Percentiles rank a stretch among this genome's conserved stretches.
Conservation (phyloP, 306 rosid genomes). For the Citrullus amarus region DNA sequence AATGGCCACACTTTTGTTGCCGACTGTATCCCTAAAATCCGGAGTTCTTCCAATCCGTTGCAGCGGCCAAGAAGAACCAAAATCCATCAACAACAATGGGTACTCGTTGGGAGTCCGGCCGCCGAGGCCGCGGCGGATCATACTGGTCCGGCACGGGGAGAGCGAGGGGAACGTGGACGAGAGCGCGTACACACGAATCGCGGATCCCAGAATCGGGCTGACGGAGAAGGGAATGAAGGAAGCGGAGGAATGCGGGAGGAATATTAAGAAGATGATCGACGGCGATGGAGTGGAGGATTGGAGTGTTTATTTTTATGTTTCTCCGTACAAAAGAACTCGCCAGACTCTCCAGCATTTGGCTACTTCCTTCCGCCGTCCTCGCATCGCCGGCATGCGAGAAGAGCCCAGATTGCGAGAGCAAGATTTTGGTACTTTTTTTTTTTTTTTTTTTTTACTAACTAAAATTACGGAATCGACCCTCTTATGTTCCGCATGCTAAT, state of each 20-base stretch:
- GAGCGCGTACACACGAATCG: constrained; percentile 41
- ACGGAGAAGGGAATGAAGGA: constrained; percentile 43
- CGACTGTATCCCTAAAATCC: neutral
- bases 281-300: constrained; percentile 28
- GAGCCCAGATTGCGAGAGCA: constrained; percentile 84
- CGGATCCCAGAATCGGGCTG: constrained; percentile 63
- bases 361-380: constrained; percentile 42
- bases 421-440: constrained; percentile 45
- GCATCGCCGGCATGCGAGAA: constrained; percentile 78
- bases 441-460: too few species aligned
- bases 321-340: constrained; percentile 59
- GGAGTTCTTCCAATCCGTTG: neutral
- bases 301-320: constrained; percentile 74
- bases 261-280: constrained; percentile 39
- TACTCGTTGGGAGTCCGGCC: constrained; percentile 16
- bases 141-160: constrained; percentile 79
- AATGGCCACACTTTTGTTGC: neutral
- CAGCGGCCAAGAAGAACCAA: neutral
- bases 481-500: too few species aligned
- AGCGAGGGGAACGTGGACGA: constrained; percentile 80
- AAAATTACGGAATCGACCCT: too few species aligned
- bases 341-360: constrained; percentile 48
- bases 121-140: constrained; percentile 74
- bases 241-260: constrained; percentile 48
- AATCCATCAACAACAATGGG: neutral